Conservation (phyloP, 1,139 yeast species). For the Candida sp. region DNA sequence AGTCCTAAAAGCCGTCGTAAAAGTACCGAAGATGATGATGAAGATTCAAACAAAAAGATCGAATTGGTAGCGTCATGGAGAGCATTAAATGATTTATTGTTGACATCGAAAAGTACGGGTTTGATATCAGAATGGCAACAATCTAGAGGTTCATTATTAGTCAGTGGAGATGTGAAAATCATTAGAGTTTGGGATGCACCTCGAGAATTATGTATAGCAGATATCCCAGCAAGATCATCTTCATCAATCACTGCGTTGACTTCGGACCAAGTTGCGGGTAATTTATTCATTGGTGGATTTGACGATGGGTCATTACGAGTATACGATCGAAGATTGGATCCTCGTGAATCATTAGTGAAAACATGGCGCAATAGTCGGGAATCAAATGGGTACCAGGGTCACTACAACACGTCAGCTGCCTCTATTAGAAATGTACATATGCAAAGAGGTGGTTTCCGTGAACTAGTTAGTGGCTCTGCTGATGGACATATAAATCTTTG, state of each 20-base stretch:
- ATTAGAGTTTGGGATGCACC: constrained; percentile 98
- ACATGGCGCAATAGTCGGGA: constrained; percentile 55
- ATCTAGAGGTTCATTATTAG: constrained; percentile 84
- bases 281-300: constrained; percentile 86
- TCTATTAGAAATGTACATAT: constrained; percentile 81
- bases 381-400: constrained; percentile 7
- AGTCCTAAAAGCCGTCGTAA: neutral
- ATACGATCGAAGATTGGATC: constrained; percentile 83
- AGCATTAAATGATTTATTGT: constrained; percentile 79
- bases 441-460: constrained; percentile 97
- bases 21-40: constrained; percentile 5
- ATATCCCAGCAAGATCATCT: constrained; percentile 88
- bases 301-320: constrained; percentile 90
- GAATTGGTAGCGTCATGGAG: constrained; percentile 89
- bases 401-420: constrained; percentile 18
- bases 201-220: constrained; percentile 79
- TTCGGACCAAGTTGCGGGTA: constrained; percentile 96
- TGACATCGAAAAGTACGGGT: constrained; percentile 82
- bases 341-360: constrained; percentile 83
- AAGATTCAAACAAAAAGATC: constrained; percentile 26
- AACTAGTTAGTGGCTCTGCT: constrained; percentile 77
- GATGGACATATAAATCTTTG: constrained; percentile 85
- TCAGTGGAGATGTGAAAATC: constrained; percentile 93
- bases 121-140: constrained; percentile 96
- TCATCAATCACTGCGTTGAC: constrained; percentile 88